A percentile compares a stretch with the other conserved stretches of the same genome.
Conservation (phyloP, 768 basidiomycete species). For the Mycena pura region DNA sequence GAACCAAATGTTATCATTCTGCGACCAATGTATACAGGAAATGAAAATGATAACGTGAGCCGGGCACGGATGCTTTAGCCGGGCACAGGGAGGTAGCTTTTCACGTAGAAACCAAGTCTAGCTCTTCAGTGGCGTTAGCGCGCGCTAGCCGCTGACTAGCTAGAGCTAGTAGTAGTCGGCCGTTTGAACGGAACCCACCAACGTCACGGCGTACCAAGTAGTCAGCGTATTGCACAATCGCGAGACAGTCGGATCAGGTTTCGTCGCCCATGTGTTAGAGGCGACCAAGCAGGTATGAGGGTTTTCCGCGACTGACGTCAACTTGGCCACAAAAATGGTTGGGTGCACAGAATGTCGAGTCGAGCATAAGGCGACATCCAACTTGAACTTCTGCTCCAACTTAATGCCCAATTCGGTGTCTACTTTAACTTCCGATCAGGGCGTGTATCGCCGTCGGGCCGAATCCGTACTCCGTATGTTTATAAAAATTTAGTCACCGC, state of each 20-base stretch:
- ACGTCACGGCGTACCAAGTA: background rate
- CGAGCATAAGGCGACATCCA: no score
- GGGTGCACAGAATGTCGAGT: no score
- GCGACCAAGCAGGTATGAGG: background rate
- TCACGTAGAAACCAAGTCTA: background rate
- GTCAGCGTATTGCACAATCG: background rate
- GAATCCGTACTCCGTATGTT: no score
- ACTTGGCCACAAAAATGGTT: no score
- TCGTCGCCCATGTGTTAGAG: background rate
- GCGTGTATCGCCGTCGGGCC: no score
- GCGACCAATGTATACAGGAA: background rate
- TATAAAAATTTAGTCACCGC: no score
- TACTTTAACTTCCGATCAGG: no score
- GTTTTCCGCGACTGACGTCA: background rate
- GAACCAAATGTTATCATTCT: background rate
- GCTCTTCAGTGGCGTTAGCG: background rate
- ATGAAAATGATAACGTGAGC: background rate
- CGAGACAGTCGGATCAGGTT: background rate
- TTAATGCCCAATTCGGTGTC: no score
- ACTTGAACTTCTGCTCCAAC: no score
- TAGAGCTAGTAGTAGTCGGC: background rate
- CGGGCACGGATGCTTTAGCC: background rate
- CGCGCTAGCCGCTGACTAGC: background rate
- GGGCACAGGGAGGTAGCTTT: background rate
- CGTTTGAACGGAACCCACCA: background rate